Evolutionary conservation across 2,329 filamentous ascomycete genomes (phyloP).

Genomic region (Fusarium sp.): DNA sequence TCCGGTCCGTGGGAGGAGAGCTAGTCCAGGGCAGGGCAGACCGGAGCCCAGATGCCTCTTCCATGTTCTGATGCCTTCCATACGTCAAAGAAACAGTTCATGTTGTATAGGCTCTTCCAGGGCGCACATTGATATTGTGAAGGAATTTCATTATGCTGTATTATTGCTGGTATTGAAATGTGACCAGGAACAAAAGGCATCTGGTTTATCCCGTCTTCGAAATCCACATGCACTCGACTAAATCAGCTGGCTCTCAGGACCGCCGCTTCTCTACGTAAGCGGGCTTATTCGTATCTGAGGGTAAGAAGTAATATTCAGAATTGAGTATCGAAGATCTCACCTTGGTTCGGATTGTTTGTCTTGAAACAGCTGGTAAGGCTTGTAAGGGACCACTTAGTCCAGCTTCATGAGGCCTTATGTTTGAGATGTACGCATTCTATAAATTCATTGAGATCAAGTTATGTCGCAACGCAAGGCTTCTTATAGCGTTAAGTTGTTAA

Average conservation of each 20-base stretch:
- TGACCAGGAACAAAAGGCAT: not conserved
- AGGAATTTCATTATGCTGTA: too few relatives aligned
- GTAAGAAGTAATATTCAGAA: not conserved
- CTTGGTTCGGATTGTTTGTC: not conserved
- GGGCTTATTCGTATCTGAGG: not conserved
- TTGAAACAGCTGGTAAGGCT: not conserved
- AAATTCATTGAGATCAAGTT: too few relatives aligned
- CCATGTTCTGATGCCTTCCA: constrained; percentile 1
- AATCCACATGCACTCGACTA: not conserved
- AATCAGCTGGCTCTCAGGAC: not conserved
- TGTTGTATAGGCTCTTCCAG: not conserved
- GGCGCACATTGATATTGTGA: not conserved
- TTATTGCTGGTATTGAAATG: not conserved
- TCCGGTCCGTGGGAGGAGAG: constrained; percentile 3
- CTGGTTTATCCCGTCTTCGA: not conserved
- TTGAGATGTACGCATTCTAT: not conserved
- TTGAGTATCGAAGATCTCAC: not conserved
- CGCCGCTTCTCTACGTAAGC: not conserved
- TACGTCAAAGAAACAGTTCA: not conserved
- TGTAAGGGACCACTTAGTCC: not conserved
- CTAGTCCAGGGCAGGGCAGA: constrained; percentile 1
- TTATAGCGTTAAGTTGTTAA: not conserved
- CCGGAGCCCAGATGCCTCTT: not conserved
- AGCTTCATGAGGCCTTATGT: too few relatives aligned
- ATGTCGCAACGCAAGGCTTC: not conserved